Conservation (phyloP, 768 basidiomycete species). For the Neoboletus brunneissimus region DNA sequence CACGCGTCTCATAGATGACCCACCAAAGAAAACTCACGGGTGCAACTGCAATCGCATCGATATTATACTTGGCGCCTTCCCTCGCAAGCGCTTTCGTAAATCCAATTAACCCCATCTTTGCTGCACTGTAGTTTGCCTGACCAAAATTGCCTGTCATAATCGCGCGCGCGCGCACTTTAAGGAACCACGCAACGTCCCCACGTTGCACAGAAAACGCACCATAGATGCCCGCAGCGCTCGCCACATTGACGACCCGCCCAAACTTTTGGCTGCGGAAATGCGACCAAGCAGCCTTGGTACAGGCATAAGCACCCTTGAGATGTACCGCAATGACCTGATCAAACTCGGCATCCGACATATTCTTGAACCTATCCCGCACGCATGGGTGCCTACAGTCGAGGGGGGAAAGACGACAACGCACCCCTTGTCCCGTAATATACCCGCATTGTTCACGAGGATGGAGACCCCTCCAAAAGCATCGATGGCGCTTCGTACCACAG, state of each 20-base stretch:
- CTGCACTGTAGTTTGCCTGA: conserved; percentile 96
- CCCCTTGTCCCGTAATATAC: conserved; percentile 82
- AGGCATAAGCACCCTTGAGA: conserved; percentile 89
- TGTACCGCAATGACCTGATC: conserved; percentile 88
- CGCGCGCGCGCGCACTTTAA: no score
- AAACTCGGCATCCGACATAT: conserved; percentile 95
- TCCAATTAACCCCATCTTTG: conserved; percentile 92
- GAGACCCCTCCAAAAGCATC: conserved; percentile 80
- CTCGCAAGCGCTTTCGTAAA: conserved; percentile 92
- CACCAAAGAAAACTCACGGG: conserved; percentile 54
- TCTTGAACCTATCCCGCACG: conserved; percentile 86
- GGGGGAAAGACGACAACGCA: conserved; percentile 38
- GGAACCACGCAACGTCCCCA: not conserved
- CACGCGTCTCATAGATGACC: not conserved
- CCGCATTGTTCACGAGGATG: conserved; percentile 96
- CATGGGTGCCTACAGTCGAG: no score
- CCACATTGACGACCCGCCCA: conserved; percentile 91
- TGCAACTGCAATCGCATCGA: conserved; percentile 82
- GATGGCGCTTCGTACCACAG: conserved; percentile 83
- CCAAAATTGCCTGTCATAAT: conserved; percentile 77
- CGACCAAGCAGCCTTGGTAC: conserved; percentile 95
- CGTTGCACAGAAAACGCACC: conserved; percentile 44
- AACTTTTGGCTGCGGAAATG: conserved; percentile 93
- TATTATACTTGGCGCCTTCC: conserved; percentile 91
- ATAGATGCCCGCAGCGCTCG: conserved; percentile 91